Evolutionary conservation across 805 yeast species (phyloP).

Genomic region (Ogataea nakhonphanomensis): DNA sequence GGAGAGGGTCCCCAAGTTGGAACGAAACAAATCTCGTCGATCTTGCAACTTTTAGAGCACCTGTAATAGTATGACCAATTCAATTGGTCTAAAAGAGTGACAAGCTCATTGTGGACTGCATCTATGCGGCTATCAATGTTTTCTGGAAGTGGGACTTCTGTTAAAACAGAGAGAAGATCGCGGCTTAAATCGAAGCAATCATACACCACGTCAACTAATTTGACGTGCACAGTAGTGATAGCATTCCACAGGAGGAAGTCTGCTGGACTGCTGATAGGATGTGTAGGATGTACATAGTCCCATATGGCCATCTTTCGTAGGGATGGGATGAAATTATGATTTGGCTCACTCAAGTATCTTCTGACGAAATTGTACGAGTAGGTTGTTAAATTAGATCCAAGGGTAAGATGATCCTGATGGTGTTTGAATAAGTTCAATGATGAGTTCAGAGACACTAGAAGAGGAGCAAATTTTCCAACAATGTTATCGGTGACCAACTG

Average conservation of each 20-base stretch:
- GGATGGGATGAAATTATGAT: slow-evolving; percentile 13
- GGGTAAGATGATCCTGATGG: slow-evolving; percentile 11
- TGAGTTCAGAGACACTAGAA: slow-evolving; percentile 39
- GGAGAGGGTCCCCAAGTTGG: slow-evolving; percentile 65
- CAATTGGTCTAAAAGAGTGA: slow-evolving; percentile 24
- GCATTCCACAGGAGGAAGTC: slow-evolving; percentile 53
- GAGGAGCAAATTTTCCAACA: slow-evolving; percentile 52
- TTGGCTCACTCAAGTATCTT: slow-evolving; percentile 36
- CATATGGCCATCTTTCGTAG: slow-evolving; percentile 35
- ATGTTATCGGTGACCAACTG: slow-evolving; percentile 46
- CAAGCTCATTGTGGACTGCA: slow-evolving; percentile 36
- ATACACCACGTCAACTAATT: slow-evolving; percentile 37
- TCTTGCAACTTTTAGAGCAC: slow-evolving; percentile 41
- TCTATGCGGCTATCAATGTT: slow-evolving; percentile 20
- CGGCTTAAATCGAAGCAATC: slow-evolving; percentile 34
- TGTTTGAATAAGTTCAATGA: slow-evolving; percentile 28
- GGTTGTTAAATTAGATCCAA: slow-evolving; percentile 36
- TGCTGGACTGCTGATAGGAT: slow-evolving; percentile 34
- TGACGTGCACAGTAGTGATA: slow-evolving; percentile 36
- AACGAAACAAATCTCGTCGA: slow-evolving; percentile 50
- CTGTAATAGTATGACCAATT: slow-evolving; percentile 44
- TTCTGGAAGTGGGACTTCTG: slow-evolving; percentile 6
- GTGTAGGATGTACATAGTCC: slow-evolving; percentile 46
- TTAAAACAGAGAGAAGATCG: slow-evolving; percentile 21
- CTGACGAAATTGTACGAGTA: slow-evolving; percentile 44